phyloP scores from a whole-genome alignment of 2,329 filamentous ascomycete genomes.

The Talaromyces pinophilus region DNA sequence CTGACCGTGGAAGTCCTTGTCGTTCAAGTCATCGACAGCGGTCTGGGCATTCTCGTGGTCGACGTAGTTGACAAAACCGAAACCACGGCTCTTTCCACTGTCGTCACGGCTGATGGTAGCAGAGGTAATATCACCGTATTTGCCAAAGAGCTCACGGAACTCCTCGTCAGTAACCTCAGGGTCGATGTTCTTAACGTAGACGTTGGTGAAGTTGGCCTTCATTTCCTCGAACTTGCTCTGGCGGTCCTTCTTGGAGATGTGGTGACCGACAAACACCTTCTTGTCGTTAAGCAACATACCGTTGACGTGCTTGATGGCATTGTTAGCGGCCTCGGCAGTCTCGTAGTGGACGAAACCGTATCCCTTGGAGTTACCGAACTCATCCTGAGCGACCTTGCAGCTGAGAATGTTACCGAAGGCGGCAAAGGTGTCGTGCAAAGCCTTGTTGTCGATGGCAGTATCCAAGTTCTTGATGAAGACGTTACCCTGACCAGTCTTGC shows the following conservation, averaged over 20 bases:
- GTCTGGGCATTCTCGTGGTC: slow-evolving; percentile 82
- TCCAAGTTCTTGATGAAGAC: slow-evolving; percentile 99
- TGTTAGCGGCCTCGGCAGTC: slow-evolving; percentile 93
- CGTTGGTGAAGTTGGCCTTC: slow-evolving; percentile 99
- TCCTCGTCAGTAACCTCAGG: slow-evolving; percentile 84
- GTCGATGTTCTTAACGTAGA: slow-evolving; percentile 98
- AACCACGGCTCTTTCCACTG: slow-evolving; percentile 85
- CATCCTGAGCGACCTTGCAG: slow-evolving; percentile 99
- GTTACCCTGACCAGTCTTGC: slow-evolving; percentile 98
- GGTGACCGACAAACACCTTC: slow-evolving; percentile 99
- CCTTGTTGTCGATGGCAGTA: slow-evolving; percentile 99
- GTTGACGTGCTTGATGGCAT: slow-evolving; percentile 99
- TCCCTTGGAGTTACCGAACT: slow-evolving; percentile 94
- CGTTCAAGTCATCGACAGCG: slow-evolving; percentile 90
- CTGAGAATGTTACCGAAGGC: slow-evolving; percentile 98
- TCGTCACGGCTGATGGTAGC: slow-evolving; percentile 92
- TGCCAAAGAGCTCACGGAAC: slow-evolving; percentile 90
- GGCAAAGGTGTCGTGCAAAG: slow-evolving; percentile 97
- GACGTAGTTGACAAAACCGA: slow-evolving; percentile 94
- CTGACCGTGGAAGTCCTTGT: slow-evolving; percentile 88
- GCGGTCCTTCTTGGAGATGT: slow-evolving; percentile 99
- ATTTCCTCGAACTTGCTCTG: slow-evolving; percentile 99
- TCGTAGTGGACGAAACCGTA: slow-evolving; percentile 99
- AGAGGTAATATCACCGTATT: slow-evolving; percentile 91
- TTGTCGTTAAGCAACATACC: slow-evolving; percentile 99